Base-by-base conservation (phyloP, 2,329 filamentous ascomycete genomes). In the Herpotrichia juniperi region DNA sequence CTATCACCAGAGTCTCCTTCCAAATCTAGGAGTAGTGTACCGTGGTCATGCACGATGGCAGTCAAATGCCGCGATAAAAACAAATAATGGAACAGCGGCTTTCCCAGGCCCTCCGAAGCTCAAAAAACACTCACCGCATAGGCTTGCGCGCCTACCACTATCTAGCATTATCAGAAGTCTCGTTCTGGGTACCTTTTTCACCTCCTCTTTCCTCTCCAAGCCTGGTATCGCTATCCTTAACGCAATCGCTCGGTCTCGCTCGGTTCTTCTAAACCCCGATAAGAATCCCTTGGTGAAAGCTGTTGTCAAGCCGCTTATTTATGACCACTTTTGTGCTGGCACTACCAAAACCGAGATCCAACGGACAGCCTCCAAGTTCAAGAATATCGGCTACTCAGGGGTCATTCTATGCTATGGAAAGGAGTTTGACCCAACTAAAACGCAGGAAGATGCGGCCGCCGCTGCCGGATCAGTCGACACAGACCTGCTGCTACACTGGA, bases 341-440 rank as follows among this genome's bases (percentile, higher is more conserved):
- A 87, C 90, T 70, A 88, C 83, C 37, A 78, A 81, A 0, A 59
- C 67, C 1, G 89, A 96, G 72, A 87, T 93, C 4, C 77, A 78
- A 37, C 74, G 71, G 31, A 53, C 46, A 16, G 91, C 87, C 0
- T 83, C 91, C 25, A 65, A 78, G 1, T 76, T 79, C 1, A 78
- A 94, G 14, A 90, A 90, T 71, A 72, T 78, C 42, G 91, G 91
- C 2, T 94, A 89, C 67, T 83, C 82, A 16, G 91, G 91, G 11
- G 88, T 94, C 6, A 91, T 96, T 53, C 78, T 96, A 35, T 85
- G 88, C 35, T 94, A 94, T 64, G 91, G 90, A 4, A 85, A 81
- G 62, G 91, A 96, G 19, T 45, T 31, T 16, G 34, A 37, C 32
- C 45, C 45, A 6, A 39, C 30, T 4, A 47, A 40, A 39, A 14